Conservation (phyloP, 441 rosid genomes). For the Gossypium davidsonii region DNA sequence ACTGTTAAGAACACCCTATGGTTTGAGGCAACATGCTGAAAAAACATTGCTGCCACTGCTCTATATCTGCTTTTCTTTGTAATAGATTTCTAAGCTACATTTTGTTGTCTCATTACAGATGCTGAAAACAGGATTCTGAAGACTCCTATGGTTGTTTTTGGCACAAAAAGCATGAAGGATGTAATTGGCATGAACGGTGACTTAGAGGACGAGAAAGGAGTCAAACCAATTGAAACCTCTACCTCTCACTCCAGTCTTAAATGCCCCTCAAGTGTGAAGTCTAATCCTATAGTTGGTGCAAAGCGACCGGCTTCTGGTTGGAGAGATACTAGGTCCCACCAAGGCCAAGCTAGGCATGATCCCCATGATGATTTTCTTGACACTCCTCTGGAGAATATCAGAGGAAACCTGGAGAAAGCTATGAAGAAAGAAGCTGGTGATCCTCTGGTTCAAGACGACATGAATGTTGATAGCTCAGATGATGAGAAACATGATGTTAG, state of each 20-base stretch:
- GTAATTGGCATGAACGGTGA: conserved; percentile 25
- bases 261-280: conserved; percentile 32
- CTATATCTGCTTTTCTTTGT: not conserved
- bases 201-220: conserved; percentile 29
- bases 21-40: not conserved
- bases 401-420: conserved; percentile 36
- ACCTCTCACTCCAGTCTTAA: conserved; percentile 21
- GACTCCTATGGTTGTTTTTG: conserved; percentile 18
- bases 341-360: conserved; percentile 48
- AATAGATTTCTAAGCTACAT: not conserved
- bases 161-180: conserved; percentile 30
- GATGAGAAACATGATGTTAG: conserved; percentile 72
- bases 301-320: conserved; percentile 68
- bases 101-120: not conserved
- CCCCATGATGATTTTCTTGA: conserved; percentile 89
- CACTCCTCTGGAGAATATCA: conserved; percentile 69
- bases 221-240: conserved; percentile 30
- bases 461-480: conserved; percentile 35
- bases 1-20: not conserved
- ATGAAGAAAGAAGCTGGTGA: conserved; percentile 29
- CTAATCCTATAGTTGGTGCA: conserved; percentile 35
- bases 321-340: conserved; percentile 72
- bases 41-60: not conserved
- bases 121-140: conserved; percentile 14
- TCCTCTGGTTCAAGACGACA: conserved; percentile 19